These are phyloP conservation scores for Citrus australasica DNA, from an alignment of 345 rosid species.

Conservation along the genomic window DNA sequence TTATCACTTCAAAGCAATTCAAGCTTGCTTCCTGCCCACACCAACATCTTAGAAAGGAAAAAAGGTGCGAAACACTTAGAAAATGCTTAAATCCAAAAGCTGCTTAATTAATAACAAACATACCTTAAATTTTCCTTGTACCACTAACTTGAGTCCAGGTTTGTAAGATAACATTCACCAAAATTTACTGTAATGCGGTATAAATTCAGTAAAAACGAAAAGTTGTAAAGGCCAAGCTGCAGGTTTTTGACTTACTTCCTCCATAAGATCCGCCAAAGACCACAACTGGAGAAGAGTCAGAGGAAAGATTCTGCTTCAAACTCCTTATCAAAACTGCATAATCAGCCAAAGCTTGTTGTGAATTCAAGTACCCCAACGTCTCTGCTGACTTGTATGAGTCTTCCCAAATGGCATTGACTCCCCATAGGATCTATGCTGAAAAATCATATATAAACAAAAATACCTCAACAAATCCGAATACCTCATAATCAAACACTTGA, in stretches of 20 bases:
- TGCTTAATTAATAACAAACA: neutral
- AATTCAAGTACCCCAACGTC: conserved; percentile 65
- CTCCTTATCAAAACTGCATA: conserved; percentile 32
- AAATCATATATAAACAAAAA: neutral
- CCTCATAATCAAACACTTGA: neutral
- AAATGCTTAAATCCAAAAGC: neutral
- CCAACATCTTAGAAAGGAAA: conserved; percentile 8
- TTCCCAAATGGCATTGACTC: conserved; percentile 71
- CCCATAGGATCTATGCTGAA: conserved; percentile 79
- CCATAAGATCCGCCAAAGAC: too few relatives aligned
- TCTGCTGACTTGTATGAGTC: conserved; percentile 50
- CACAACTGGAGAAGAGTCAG: too few relatives aligned
- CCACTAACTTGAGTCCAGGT: neutral
- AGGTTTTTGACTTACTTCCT: too few relatives aligned
- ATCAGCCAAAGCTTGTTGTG: conserved; percentile 85
- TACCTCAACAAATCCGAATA: neutral
- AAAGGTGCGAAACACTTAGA: neutral
- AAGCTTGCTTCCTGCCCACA: conserved; percentile 47
- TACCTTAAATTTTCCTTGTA: neutral
- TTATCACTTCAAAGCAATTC: conserved; percentile 67
- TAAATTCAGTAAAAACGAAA: too few relatives aligned
- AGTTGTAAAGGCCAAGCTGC: too few relatives aligned
- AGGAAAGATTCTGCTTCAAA: too few relatives aligned
- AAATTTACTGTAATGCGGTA: too few relatives aligned
- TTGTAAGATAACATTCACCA: too few relatives aligned